Conservation (phyloP, 805 yeast genomes). For the Ogataea trehaloabstinens region DNA sequence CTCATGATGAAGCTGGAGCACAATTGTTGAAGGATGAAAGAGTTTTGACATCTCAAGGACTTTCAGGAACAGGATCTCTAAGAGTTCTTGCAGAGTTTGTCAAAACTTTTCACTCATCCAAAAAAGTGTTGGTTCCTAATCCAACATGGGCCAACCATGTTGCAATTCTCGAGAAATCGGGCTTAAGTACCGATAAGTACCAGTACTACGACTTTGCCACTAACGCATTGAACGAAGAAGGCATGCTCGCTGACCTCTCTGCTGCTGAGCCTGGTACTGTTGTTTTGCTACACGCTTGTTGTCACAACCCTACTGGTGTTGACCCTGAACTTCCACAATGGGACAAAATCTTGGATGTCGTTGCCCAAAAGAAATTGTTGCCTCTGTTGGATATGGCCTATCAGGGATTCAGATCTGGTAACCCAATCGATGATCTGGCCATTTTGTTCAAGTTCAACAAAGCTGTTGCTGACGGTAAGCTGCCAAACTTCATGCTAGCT, state of each 20-base stretch:
- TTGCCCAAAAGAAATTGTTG: conserved; percentile 57
- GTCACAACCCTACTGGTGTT: conserved; percentile 96
- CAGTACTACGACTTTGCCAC: conserved; percentile 64
- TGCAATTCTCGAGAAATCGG: conserved; percentile 74
- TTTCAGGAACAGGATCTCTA: conserved; percentile 94
- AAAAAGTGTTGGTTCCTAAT: conserved; percentile 68
- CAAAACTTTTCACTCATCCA: conserved; percentile 51
- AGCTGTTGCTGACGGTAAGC: conserved; percentile 46
- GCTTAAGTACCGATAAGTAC: conserved; percentile 60
- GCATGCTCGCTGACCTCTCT: conserved; percentile 57
- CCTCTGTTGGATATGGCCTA: conserved; percentile 93
- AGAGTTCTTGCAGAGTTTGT: conserved; percentile 82
- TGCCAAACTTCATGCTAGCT: conserved; percentile 59
- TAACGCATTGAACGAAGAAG: conserved; percentile 64
- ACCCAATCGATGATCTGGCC: conserved; percentile 64
- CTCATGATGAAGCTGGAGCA: conserved; percentile 58
- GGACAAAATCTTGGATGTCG: conserved; percentile 66
- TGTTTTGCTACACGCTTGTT: conserved; percentile 87
- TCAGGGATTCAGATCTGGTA: conserved; percentile 92
- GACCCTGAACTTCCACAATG: conserved; percentile 84
- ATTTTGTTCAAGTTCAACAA: conserved; percentile 41
- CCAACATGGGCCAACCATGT: conserved; percentile 96
- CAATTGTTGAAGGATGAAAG: conserved; percentile 57
- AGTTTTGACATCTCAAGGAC: conserved; percentile 80
- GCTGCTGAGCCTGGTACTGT: conserved; percentile 56